Evolutionary conservation across 768 basidiomycete genomes (phyloP), one percentile per base, ranked within the genome.

Genomic region (Suillus occidentalis): DNA sequence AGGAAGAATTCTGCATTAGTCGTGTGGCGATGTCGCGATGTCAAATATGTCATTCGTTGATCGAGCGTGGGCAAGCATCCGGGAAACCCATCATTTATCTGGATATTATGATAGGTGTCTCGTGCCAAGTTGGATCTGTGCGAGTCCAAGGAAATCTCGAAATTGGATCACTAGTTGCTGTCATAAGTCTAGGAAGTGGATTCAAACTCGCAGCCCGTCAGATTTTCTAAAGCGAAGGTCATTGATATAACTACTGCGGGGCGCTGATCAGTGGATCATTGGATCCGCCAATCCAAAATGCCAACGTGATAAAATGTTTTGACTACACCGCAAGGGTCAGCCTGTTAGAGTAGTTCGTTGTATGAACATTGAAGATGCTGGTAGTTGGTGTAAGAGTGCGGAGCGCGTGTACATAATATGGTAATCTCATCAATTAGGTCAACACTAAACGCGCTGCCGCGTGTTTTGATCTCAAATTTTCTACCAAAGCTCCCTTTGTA

Each of bases 401-500:
- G 12, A 7, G 7, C 18, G 8, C 13, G 4, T 50, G 25, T 22
- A 25, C 31, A n/a, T 58, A 28, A 59, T 40, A 36, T 36, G 34
- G 57, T 34, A 59, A 42, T 42, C 58, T 59, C 42, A 59, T 59
- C 50, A 53, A 55, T 55, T 36, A 55, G 53, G 34, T 34, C 34
- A 55, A 55, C 31, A 7, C 34, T 20, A 12, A 39, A 59, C 42
- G 28, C 58, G 58, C 6, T 34, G 53, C 58, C 58, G 40, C 58
- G 58, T 59, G 58, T 59, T 36, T 42, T 59, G 31, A 43, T 63
- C 63, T 34, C 61, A 58, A 59, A 59, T 47, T 66, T 67, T 67
- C 43, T 61, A n/a, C 50, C 5, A 36, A 61, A 60, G 63, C 40
- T 66, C n/a, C 60, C 60, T 62, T 73, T 71, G 67, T 63, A 34